Evolutionary conservation across 805 yeast species (phyloP).

Genomic region (Scheffersomyces lignosus): DNA sequence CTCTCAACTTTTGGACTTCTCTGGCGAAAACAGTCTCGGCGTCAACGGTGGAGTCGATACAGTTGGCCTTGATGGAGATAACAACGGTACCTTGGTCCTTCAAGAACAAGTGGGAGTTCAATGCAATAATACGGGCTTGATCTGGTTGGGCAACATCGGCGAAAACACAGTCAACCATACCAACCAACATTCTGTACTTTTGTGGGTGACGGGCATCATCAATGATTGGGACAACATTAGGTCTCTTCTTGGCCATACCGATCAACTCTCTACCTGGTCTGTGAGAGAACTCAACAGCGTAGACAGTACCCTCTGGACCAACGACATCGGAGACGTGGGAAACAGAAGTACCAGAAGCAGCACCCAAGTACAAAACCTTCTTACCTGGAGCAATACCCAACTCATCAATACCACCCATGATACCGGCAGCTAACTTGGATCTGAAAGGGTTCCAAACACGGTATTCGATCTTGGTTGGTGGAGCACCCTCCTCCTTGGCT

Average conservation of each 20-base stretch:
- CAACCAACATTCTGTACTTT: slow-evolving; percentile 97
- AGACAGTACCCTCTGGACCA: slow-evolving; percentile 98
- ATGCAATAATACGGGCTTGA: slow-evolving; percentile 99
- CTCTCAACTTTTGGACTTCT: slow-evolving; percentile 98
- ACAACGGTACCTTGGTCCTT: slow-evolving; percentile 99
- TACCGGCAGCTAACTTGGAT: slow-evolving; percentile 99
- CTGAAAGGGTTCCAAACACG: slow-evolving; percentile 99
- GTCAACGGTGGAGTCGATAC: slow-evolving; percentile 99
- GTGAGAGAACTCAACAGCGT: slow-evolving; percentile 99
- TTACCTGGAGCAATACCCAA: slow-evolving; percentile 96
- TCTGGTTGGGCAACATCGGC: slow-evolving; percentile 99
- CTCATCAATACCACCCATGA: slow-evolving; percentile 99
- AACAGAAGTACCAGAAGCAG: slow-evolving; percentile 99
- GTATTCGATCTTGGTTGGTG: slow-evolving; percentile 94
- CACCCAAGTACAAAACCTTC: slow-evolving; percentile 96
- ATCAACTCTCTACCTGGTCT: slow-evolving; percentile 99
- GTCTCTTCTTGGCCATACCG: slow-evolving; percentile 99
- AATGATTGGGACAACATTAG: slow-evolving; percentile 96
- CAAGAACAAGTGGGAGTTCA: slow-evolving; percentile 96
- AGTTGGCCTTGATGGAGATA: slow-evolving; percentile 98
- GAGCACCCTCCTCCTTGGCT: slow-evolving; percentile 79
- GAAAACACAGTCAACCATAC: slow-evolving; percentile 98
- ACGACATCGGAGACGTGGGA: slow-evolving; percentile 98
- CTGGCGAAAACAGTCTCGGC: slow-evolving; percentile 99
- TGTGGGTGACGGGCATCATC: slow-evolving; percentile 99